Evolutionary conservation across 495 filamentous ascomycete species (phyloP).

Genomic region (Trichoderma erinaceum): DNA sequence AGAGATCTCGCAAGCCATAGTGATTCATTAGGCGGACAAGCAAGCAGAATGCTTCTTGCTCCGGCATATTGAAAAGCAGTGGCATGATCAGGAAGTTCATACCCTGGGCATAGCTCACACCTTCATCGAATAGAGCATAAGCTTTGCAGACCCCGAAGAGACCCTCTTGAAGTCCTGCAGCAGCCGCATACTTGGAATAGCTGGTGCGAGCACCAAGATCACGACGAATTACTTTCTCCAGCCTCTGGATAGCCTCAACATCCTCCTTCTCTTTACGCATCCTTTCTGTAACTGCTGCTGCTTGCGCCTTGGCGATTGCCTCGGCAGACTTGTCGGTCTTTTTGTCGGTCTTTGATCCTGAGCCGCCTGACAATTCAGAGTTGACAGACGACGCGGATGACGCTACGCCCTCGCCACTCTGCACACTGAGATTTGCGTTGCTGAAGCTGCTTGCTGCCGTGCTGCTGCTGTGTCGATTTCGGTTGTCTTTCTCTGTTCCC

Average conservation of each 20-base stretch:
- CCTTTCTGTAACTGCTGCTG: slow-evolving; percentile 56
- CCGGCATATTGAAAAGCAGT: slow-evolving; percentile 96
- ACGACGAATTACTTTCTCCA: slow-evolving; percentile 85
- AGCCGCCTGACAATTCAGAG: slow-evolving; percentile 68
- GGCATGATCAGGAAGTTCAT: slow-evolving; percentile 99
- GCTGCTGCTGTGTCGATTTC: slow-evolving; percentile 51
- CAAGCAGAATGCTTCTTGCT: slow-evolving; percentile 92
- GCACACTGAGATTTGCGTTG: slow-evolving; percentile 34
- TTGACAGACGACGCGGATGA: slow-evolving; percentile 80
- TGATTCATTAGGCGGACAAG: slow-evolving; percentile 95
- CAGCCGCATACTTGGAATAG: slow-evolving; percentile 87
- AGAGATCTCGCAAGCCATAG: slow-evolving; percentile 87
- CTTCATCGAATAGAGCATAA: slow-evolving; percentile 91
- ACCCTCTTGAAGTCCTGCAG: slow-evolving; percentile 85
- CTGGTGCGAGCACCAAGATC: slow-evolving; percentile 91
- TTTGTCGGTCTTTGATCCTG: slow-evolving; percentile 48
- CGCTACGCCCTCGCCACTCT: slow-evolving; percentile 53
- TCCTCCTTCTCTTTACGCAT: slow-evolving; percentile 74
- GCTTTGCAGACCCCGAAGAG: slow-evolving; percentile 95
- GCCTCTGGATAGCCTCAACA: slow-evolving; percentile 59
- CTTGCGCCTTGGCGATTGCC: slow-evolving; percentile 58
- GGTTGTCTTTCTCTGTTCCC: slow-evolving; percentile 69
- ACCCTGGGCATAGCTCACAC: slow-evolving; percentile 93
- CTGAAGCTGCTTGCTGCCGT: slow-evolving; percentile 35
- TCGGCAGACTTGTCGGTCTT: slow-evolving; percentile 55